Base-by-base conservation (phyloP, 495 filamentous ascomycete species). In the Talaromyces nanjingensis region DNA sequence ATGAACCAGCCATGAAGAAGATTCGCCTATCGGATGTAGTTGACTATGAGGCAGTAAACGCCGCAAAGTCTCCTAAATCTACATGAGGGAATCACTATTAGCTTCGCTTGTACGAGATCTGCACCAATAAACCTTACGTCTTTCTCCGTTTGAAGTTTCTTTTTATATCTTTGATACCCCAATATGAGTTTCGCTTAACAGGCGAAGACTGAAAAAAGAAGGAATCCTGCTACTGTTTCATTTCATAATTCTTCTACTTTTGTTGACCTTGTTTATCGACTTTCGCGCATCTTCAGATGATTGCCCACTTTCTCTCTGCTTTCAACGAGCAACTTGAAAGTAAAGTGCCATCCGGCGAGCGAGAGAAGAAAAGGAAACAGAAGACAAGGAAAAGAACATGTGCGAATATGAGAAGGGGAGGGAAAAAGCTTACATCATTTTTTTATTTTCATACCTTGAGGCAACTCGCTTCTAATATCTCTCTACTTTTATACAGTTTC, bases 1-100 rank as follows among this genome's bases (percentile, higher is more conserved):
- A 68, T 31, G 79, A 83, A 63, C 80, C 80, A n/a, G 65, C 73
- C 16, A 71, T 79, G 9, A 83, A 83, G 67, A 70, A 76, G 62
- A 78, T 76, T 60, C 75, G 75, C 27, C 59, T 80, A 37, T 76
- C 77, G 27, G 76, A 81, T 57, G 70, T 76, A 63, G 75, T 79
- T 52, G 76, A 82, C 49, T 77, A 81, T 37, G 74, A 78, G 7
- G 67, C 71, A 29, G 70, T 70, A 56, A 70, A 71, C 14, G 73
- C 71, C 8, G 65, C 62, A 59, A 79, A 77, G 69, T 77, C 78
- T 14, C 76, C 76, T 24, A 62, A 49, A 29, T 2, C 60, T 33
- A 11, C 45, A 7, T 62, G 8, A 62, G 27, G 60, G 20, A 33
- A 27, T 27, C 27, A 54, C 24, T 24, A 27, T 60, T 18, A 6